Percentiles rank a stretch among this genome's conserved stretches.
Evolutionary conservation across 1,284 basidiomycete species (phyloP).

Genomic region (Melampsora americana): DNA sequence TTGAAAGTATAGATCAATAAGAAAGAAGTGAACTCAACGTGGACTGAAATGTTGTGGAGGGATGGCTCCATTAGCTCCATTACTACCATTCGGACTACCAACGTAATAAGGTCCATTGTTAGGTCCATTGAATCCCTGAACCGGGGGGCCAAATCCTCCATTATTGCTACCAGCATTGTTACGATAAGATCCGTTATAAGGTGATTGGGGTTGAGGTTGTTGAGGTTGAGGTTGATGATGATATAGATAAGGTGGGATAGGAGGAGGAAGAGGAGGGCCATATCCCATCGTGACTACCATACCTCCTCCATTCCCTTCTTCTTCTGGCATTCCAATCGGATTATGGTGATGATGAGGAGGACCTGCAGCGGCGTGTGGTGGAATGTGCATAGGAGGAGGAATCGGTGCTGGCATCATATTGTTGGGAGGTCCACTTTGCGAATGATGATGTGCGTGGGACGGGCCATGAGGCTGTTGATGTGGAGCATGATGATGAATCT

Average conservation of each 20-base stretch:
- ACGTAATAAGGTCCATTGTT: not conserved
- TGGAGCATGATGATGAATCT: constrained; percentile 9
- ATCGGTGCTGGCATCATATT: constrained; percentile 28
- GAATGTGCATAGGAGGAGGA: constrained; percentile 21
- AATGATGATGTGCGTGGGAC: constrained; percentile 21
- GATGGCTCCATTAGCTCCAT: not conserved
- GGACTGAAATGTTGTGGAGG: not conserved
- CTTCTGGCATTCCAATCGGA: constrained; percentile 20
- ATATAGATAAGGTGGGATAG: constrained; percentile 39
- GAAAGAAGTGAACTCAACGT: not conserved
- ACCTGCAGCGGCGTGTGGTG: constrained; percentile 20
- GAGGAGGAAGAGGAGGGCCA: constrained; percentile 17
- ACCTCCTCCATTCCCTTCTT: constrained; percentile 21
- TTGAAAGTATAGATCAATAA: too few relatives aligned
- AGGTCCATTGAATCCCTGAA: not conserved
- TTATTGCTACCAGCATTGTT: constrained; percentile 3
- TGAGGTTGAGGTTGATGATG: constrained; percentile 24
- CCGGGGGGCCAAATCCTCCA: not conserved
- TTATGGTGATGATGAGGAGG: constrained; percentile 23
- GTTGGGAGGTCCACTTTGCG: constrained; percentile 8
- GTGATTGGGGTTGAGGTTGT: constrained; percentile 35
- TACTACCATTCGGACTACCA: not conserved
- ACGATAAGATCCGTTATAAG: constrained; percentile 40
- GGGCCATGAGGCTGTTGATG: constrained; percentile 27
- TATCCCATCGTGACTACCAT: constrained; percentile 13